Evolutionary conservation across 2,329 filamentous ascomycete species (phyloP), one percentile per base, ranked within the genome.

Genomic region (Botrytis byssoidea): DNA sequence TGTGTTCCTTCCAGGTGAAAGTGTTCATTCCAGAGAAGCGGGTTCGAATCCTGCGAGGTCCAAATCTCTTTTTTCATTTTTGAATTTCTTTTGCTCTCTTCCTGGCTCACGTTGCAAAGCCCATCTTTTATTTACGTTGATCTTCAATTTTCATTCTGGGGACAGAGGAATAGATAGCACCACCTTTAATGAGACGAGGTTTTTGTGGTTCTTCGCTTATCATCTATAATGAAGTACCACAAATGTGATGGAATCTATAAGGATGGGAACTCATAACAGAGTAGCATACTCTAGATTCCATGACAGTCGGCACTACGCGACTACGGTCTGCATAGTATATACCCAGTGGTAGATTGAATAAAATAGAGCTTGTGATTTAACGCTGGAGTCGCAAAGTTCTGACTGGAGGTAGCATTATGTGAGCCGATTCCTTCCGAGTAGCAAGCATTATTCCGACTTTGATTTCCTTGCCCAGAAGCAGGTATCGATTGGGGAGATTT

Each of bases 181-280:
- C 5, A 4, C 42, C 42, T 46, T 3, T 29, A 42, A 42, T 55
- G 46, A 40, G 9, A 29, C 18, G 25, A 29, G 25, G 9, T 42
- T 55, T 67, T 68, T 55, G 46, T 68, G 46, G 46, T 55, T 37
- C 65, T 55, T 57, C 65, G 65, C 65, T 40, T 68, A 68, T 68
- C 35, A 22, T 55, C 35, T 3, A 55, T 40, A 25, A 12, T 40
- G 32, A 55, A 25, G 32, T 55, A 40, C 18, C 20, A 29, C 8
- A 37, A 37, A 37, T 29, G 7, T n/a, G 32, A 51, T n/a, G 18
- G 48, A n/a, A 20, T 51, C 35, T 16, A 29, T 51, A 40, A 40
- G 25, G 22, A 40, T 51, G 29, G 48, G 42, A 48, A 48, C 63
- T 8, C 63, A 66, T 37, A 40, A 55, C n/a, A 35, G 14, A 22